phyloP scores from a whole-genome alignment of 2,329 filamentous ascomycete species.

The Neoascochyta sp. region DNA sequence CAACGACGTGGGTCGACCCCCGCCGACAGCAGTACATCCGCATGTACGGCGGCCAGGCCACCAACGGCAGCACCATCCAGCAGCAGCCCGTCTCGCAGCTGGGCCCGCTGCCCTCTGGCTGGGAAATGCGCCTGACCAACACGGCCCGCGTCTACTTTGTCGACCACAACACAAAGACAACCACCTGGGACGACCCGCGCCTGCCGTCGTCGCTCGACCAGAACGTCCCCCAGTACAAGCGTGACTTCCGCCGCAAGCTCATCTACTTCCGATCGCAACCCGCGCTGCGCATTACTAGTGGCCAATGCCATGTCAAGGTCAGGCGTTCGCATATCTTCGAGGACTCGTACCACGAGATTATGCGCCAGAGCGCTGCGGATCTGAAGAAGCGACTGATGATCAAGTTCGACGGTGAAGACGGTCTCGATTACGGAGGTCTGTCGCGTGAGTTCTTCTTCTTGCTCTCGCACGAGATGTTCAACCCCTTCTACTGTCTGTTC shows the following conservation, averaged over 20 bases:
- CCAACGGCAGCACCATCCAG: conserved; percentile 75
- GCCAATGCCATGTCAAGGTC: conserved; percentile 98
- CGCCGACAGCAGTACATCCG: conserved; percentile 96
- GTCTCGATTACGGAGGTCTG: conserved; percentile 94
- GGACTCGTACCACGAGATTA: conserved; percentile 97
- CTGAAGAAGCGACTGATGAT: conserved; percentile 99
- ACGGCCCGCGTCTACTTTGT: conserved; percentile 98
- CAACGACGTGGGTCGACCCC: conserved; percentile 97
- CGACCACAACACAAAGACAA: conserved; percentile 99
- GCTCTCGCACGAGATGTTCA: conserved; percentile 99
- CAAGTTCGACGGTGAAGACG: conserved; percentile 98
- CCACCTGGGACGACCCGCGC: conserved; percentile 96
- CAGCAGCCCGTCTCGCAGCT: conserved; percentile 97
- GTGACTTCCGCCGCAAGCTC: conserved; percentile 94
- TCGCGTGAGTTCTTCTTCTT: conserved; percentile 99
- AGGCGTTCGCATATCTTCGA: conserved; percentile 96
- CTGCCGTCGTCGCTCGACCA: conserved; percentile 94
- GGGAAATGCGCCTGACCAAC: conserved; percentile 99
- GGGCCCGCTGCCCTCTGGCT: conserved; percentile 90
- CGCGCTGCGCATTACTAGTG: conserved; percentile 88
- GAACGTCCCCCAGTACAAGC: conserved; percentile 98
- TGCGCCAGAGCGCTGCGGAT: conserved; percentile 90
- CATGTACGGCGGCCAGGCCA: conserved; percentile 90
- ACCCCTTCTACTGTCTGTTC: conserved; percentile 98
- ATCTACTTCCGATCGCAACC: conserved; percentile 99